These are phyloP conservation scores for Fusarium sublunatum DNA, from an alignment of 2,329 filamentous ascomycete species.

Conservation along the genomic window DNA sequence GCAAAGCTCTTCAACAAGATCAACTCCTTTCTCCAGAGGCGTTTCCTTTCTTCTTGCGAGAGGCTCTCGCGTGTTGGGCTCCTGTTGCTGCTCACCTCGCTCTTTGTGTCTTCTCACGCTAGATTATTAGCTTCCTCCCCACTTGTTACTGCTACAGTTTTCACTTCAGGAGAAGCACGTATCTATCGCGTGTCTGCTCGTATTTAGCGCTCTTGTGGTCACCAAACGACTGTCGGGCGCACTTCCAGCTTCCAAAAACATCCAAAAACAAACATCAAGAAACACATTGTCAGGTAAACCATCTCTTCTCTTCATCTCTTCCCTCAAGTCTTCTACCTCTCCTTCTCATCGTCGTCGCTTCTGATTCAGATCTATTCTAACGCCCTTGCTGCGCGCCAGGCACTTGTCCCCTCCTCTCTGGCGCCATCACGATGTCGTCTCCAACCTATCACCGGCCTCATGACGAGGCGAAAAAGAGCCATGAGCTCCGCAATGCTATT, in stretches of 20 bases:
- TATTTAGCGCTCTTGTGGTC: not conserved
- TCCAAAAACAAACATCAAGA: not conserved
- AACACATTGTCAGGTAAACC: constrained; percentile 9
- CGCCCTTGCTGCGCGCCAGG: not conserved
- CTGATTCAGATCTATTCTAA: not conserved
- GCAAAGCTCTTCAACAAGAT: not conserved
- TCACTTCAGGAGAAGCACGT: not conserved
- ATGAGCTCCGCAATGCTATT: constrained; percentile 20
- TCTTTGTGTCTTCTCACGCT: constrained; percentile 3
- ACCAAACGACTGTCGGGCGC: not conserved
- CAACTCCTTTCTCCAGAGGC: not conserved
- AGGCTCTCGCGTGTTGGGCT: not conserved
- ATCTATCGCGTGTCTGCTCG: not conserved
- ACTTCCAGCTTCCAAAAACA: not conserved
- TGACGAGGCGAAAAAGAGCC: not conserved
- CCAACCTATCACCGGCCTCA: constrained; percentile 15
- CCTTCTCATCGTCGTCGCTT: not conserved
- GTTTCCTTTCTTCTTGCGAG: not conserved
- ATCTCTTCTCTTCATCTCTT: not conserved
- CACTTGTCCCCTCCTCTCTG: not conserved
- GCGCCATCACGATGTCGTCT: constrained; percentile 21
- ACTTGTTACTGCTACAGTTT: not conserved
- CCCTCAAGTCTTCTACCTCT: not conserved
- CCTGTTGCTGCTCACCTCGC: not conserved
- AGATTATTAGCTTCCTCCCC: constrained; percentile 3